phyloP scores from a whole-genome alignment of 306 rosid species.

The Prunus campanulata region DNA sequence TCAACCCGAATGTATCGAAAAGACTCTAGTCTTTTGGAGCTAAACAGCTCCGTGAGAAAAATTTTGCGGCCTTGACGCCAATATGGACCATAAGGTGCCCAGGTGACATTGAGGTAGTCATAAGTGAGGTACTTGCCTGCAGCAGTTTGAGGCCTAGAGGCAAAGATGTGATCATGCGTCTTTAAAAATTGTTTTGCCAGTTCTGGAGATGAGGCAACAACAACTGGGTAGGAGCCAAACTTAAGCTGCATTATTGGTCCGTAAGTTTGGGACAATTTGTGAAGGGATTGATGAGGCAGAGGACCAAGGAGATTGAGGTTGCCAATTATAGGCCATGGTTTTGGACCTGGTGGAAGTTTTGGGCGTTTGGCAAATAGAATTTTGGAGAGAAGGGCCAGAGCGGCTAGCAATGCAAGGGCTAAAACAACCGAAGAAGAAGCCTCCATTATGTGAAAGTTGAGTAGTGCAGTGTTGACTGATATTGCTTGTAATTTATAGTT shows the following conservation, averaged over 20 bases:
- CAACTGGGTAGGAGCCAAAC: constrained; percentile 31
- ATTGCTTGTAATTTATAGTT: too few relatives aligned
- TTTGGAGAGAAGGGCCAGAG: constrained; percentile 16
- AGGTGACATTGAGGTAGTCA: constrained; percentile 16
- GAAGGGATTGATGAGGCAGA: constrained; percentile 38
- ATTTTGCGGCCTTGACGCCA: constrained; percentile 37
- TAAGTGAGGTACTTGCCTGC: constrained; percentile 29
- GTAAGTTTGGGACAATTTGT: constrained; percentile 27
- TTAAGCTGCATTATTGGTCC: constrained; percentile 36
- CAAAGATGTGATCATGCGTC: constrained; percentile 26
- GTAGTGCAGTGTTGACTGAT: too few relatives aligned
- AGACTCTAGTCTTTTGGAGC: constrained; percentile 18
- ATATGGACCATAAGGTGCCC: constrained; percentile 30
- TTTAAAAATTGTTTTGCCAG: constrained; percentile 18
- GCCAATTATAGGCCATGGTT: constrained; percentile 50
- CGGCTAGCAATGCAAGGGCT: constrained; percentile 5
- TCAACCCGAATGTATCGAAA: constrained; percentile 15
- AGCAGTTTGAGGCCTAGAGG: constrained; percentile 34
- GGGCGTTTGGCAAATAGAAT: not conserved
- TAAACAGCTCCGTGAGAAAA: constrained; percentile 27
- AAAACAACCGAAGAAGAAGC: not conserved
- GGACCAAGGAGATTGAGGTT: constrained; percentile 40
- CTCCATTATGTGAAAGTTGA: not conserved
- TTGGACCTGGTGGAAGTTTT: constrained; percentile 43
- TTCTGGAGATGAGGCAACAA: constrained; percentile 27